phyloP scores from a whole-genome alignment of 1,139 yeast genomes.

The Yamadazyma songkhlaensis region DNA sequence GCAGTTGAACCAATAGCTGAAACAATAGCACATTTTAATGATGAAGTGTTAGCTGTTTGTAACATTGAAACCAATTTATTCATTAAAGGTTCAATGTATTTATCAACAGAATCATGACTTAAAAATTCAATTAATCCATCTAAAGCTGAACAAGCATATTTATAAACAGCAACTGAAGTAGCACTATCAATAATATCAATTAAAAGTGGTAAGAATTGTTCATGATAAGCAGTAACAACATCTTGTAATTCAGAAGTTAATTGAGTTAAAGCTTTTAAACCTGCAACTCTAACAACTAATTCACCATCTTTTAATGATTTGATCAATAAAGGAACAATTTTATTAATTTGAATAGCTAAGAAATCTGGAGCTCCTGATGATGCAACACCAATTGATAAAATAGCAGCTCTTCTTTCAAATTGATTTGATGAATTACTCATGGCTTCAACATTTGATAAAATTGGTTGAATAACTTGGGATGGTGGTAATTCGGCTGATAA shows the following conservation, averaged over 20 bases:
- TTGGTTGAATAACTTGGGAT: slow-evolving; percentile 80
- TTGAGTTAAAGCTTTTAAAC: slow-evolving; percentile 76
- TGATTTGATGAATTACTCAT: slow-evolving; percentile 62
- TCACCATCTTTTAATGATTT: slow-evolving; percentile 79
- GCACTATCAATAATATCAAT: slow-evolving; percentile 87
- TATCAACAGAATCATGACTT: slow-evolving; percentile 79
- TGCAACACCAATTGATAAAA: slow-evolving; percentile 77
- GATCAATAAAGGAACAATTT: slow-evolving; percentile 69
- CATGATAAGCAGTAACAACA: slow-evolving; percentile 78
- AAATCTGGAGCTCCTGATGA: slow-evolving; percentile 95
- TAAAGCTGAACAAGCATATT: slow-evolving; percentile 85
- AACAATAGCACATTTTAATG: slow-evolving; percentile 83
- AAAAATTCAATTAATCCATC: slow-evolving; percentile 92
- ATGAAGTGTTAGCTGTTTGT: slow-evolving; percentile 59
- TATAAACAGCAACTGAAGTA: slow-evolving; percentile 78
- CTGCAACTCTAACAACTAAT: slow-evolving; percentile 78
- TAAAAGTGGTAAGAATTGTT: slow-evolving; percentile 77
- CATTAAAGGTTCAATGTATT: slow-evolving; percentile 85
- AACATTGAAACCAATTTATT: slow-evolving; percentile 84
- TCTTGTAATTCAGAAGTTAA: slow-evolving; percentile 85
- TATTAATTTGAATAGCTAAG: slow-evolving; percentile 70
- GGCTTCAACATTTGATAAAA: slow-evolving; percentile 64
- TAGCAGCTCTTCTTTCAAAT: slow-evolving; percentile 85
- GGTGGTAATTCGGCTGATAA: slow-evolving; percentile 88
- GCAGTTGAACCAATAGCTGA: slow-evolving; percentile 98